These are phyloP conservation scores for Phytophthora quininea DNA, from an alignment of 352 stramenopile species.

Conservation along the genomic window DNA sequence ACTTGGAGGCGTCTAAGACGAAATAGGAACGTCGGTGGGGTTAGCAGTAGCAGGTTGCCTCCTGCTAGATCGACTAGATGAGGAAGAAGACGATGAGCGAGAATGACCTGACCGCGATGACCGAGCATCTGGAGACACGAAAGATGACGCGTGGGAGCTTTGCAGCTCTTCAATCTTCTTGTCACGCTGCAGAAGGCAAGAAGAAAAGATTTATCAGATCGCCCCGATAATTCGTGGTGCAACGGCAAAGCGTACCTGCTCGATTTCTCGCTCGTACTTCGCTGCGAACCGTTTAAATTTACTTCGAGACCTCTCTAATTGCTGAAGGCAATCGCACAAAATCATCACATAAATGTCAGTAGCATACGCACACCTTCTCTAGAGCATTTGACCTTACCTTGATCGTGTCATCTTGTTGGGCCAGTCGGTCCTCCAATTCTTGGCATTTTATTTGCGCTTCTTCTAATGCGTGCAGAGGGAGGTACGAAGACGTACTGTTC, in stretches of 20 bases:
- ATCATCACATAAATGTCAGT: slow-evolving; percentile 5
- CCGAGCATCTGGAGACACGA: slow-evolving; percentile 44
- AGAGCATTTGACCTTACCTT: slow-evolving; percentile 50
- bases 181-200: slow-evolving; percentile 37
- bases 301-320: slow-evolving; percentile 82
- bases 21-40: not conserved
- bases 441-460: slow-evolving; percentile 78
- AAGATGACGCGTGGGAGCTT: slow-evolving; percentile 52
- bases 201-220: too few relatives aligned
- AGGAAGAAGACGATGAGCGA: slow-evolving; percentile 47
- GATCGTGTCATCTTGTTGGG: slow-evolving; percentile 78
- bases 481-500: slow-evolving; percentile 55
- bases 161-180: slow-evolving; percentile 54
- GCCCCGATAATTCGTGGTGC: too few relatives aligned
- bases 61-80: slow-evolving; percentile 31
- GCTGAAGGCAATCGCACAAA: slow-evolving; percentile 38
- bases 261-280: slow-evolving; percentile 86
- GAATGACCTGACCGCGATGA: slow-evolving; percentile 26
- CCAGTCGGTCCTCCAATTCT: slow-evolving; percentile 77
- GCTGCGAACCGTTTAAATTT: slow-evolving; percentile 88
- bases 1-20: slow-evolving; percentile 11
- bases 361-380: not conserved
- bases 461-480: slow-evolving; percentile 67
- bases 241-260: slow-evolving; percentile 50
- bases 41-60: slow-evolving; percentile 8